Conservation (phyloP, 164 flowering plant genomes). For the Sedum album region DNA sequence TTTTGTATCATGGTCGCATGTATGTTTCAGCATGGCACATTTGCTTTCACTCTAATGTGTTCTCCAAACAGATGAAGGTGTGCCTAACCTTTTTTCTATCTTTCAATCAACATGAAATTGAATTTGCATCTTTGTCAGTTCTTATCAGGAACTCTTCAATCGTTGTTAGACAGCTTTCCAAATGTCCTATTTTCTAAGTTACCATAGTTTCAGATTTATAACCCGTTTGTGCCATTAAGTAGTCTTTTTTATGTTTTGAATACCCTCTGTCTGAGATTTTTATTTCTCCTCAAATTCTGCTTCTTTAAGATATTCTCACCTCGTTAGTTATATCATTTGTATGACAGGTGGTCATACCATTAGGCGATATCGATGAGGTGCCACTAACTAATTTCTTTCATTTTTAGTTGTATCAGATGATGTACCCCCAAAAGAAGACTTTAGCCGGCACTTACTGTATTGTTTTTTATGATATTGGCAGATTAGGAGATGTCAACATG, state of each 20-base stretch:
- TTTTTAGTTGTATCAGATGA: not conserved
- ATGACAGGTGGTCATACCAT: slow-evolving; percentile 76
- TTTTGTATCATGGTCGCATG: slow-evolving; percentile 98
- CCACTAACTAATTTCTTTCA: not conserved
- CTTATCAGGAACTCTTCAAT: not conserved
- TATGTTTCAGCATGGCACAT: slow-evolving; percentile 94
- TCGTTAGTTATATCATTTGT: not conserved
- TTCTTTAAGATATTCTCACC: not conserved
- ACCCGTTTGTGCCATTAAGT: not conserved
- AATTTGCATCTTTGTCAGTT: not conserved
- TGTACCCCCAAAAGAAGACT: not conserved
- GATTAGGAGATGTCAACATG: slow-evolving; percentile 96
- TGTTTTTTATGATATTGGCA: slow-evolving; percentile 17
- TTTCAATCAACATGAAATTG: not conserved
- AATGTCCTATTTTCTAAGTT: not conserved
- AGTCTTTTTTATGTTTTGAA: not conserved
- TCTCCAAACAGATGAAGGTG: slow-evolving; percentile 79
- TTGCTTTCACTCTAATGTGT: slow-evolving; percentile 93
- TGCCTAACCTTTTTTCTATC: not conserved
- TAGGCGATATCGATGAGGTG: slow-evolving; percentile 95
- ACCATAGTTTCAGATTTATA: not conserved
- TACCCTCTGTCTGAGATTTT: not conserved
- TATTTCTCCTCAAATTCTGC: not conserved
- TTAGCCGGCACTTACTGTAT: not conserved
- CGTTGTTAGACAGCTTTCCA: not conserved